These are phyloP conservation scores for Phytophthora macrochlamydospora DNA, from an alignment of 352 stramenopile species.

Conservation along the genomic window DNA sequence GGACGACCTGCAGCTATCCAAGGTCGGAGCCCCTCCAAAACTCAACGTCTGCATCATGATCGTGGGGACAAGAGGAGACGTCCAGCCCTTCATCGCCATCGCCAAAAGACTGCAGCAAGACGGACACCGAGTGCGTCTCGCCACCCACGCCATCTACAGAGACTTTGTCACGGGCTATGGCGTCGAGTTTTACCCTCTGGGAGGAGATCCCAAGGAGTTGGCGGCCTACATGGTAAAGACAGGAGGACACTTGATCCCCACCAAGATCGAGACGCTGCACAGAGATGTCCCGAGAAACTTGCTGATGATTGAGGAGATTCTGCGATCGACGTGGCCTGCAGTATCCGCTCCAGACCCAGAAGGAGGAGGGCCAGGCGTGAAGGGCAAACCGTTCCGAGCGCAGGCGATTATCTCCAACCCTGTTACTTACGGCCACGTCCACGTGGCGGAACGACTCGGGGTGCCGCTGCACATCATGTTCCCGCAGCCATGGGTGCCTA, in stretches of 20 bases:
- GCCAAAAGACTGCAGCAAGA: slow-evolving; percentile 69
- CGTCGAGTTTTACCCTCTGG: slow-evolving; percentile 80
- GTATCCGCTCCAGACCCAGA: slow-evolving; percentile 77
- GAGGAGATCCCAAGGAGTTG: slow-evolving; percentile 68
- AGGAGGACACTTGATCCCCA: slow-evolving; percentile 65
- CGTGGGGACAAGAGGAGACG: slow-evolving; percentile 77
- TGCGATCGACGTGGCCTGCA: slow-evolving; percentile 84
- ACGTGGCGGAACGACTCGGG: slow-evolving; percentile 90
- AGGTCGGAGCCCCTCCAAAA: neutral
- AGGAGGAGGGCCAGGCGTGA: slow-evolving; percentile 38
- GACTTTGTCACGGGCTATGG: slow-evolving; percentile 69
- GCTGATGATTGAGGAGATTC: slow-evolving; percentile 90
- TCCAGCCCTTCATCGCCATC: slow-evolving; percentile 78
- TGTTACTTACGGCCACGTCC: slow-evolving; percentile 89
- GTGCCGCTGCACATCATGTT: slow-evolving; percentile 95
- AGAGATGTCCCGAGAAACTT: slow-evolving; percentile 81
- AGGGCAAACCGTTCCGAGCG: slow-evolving; percentile 67
- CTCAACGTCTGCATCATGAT: slow-evolving; percentile 81
- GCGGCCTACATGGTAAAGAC: slow-evolving; percentile 92
- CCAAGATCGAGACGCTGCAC: slow-evolving; percentile 57
- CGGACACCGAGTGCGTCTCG: slow-evolving; percentile 91
- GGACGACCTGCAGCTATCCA: slow-evolving; percentile 7
- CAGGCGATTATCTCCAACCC: slow-evolving; percentile 95
- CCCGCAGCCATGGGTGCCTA: slow-evolving; percentile 88
- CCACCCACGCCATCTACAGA: slow-evolving; percentile 89